Base-by-base conservation (phyloP, 2,329 filamentous ascomycete genomes). In the Periglandula ipomoeae region DNA sequence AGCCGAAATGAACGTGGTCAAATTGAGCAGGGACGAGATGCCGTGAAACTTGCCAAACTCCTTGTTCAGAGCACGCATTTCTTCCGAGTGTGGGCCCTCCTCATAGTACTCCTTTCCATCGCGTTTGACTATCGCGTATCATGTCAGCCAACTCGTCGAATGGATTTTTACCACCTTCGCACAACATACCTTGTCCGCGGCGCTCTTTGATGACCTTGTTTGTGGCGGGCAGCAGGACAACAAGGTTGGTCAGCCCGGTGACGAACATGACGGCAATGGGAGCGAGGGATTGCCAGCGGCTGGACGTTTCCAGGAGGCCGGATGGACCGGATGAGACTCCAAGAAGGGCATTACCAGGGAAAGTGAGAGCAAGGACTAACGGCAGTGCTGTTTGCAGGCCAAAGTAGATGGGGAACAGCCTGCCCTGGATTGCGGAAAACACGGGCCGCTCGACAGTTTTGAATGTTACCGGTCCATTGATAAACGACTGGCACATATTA, bases 71-170 rank as follows among this genome's bases (percentile, higher is more conserved):
- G 73, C 74, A 57, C 80, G 67, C 90, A 97, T 96, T 70, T 91
- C 87, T 57, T 83, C 75, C 5, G 86, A 93, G 60, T 95, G 87
- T 35, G 89, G 87, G 1, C 82, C 77, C 46, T 79, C 71, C 55
- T 95, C 89, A 60, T 85, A 87, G 66, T 83, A 87, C 63, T 85
- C 87, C 76, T 95, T 96, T 48, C 89, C 89, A 63, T 96, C 91
- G 59, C 84, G 82, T 53, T 85, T 89, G 73, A 91, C 90, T 82
- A 52, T 39, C 46, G 8, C 39, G 27, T 6, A 48, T 9, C 41
- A 24, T 44, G 35, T 64, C 44, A 64, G 52, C 32, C 20, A 37
- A 8, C 17, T 4, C 13, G 11, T 7, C 37, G 20, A n/a, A n/a
- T n/a, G n/a, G n/a, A n/a, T n/a, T n/a, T 17, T 4, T 34, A 24